Evolutionary conservation across 441 rosid genomes (phyloP), one percentile per base, ranked within the genome.

Genomic region (Geranium incanum): DNA sequence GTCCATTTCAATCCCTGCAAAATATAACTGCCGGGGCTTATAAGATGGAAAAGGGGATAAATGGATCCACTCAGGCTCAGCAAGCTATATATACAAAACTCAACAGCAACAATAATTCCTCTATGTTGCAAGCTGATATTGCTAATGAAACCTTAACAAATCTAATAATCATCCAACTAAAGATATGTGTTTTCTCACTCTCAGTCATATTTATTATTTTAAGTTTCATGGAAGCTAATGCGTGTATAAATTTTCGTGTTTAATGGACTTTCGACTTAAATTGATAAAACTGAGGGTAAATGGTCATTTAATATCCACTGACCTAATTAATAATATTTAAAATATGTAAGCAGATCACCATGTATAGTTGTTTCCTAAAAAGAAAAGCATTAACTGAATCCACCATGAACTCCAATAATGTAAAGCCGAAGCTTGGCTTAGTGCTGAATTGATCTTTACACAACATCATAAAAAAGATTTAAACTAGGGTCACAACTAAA

Each of bases 171-270:
- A 6, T 41, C 48, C 76, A 76, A 74, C 7, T 4, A 12, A n/a
- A 12, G 90, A 38, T 92, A 83, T 33, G 98, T 97, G 71, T 93
- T 95, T 85, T 92, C 99, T 19, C 97, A 97, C 71, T 96, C 88
- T 45, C 21, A 21, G 92, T 96, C 83, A 41, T 41, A 41, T 41
- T 41, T 41, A 41, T 41, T 41, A 41, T 41, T 41, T 41, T 41
- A 41, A 41, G 11, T 6, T 95, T 95, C 78, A 95, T 80, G 68
- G 91, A 93, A 55, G 92, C 92, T 76, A 95, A 80, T 36, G 19
- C 19, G 1, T 8, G 4, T n/a, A 6, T 23, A 57, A 41, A 7
- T 41, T 41, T 41, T 11, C 48, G 11, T 6, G 8, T 41, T 41
- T 41, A 7, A 5, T 41, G 48, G 48, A 41, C 5, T 7, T 41